Percentiles rank a stretch among this genome's conserved stretches.
Evolutionary conservation across 2,329 filamentous ascomycete species (phyloP).

Genomic region (Rachicladosporium sp.): DNA sequence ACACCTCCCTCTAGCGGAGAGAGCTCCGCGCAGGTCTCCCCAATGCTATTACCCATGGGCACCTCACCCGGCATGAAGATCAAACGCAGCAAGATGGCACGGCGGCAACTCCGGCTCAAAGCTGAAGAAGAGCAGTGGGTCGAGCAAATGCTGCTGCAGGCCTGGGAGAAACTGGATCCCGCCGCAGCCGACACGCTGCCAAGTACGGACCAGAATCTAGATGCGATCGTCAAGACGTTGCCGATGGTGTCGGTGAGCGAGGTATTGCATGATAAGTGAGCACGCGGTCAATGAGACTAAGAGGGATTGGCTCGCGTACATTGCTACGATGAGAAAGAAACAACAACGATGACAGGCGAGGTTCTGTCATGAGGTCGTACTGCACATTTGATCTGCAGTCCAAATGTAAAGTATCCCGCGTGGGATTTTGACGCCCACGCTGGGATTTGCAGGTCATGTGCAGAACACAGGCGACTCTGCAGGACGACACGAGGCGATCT

Average conservation of each 20-base stretch:
- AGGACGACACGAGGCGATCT: too few species aligned
- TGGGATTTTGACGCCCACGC: too few species aligned
- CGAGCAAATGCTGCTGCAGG: slow-evolving; percentile 25
- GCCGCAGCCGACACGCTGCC: slow-evolving; percentile 10
- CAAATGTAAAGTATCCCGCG: too few species aligned
- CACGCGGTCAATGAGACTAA: neutral
- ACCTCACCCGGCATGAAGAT: slow-evolving; percentile 21
- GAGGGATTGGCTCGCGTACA: too few species aligned
- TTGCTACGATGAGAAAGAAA: too few species aligned
- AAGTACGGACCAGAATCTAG: slow-evolving; percentile 11
- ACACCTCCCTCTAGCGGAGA: slow-evolving; percentile 1
- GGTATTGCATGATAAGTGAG: slow-evolving; percentile 9
- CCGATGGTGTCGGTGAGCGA: slow-evolving; percentile 12
- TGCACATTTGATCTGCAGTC: too few species aligned
- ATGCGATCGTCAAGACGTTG: slow-evolving; percentile 12
- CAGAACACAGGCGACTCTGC: too few species aligned
- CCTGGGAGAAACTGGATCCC: slow-evolving; percentile 25
- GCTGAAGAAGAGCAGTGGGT: slow-evolving; percentile 32
- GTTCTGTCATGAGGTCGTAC: too few species aligned
- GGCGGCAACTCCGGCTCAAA: slow-evolving; percentile 32
- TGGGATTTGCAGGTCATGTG: too few species aligned
- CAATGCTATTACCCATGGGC: slow-evolving; percentile 15
- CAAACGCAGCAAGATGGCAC: slow-evolving; percentile 32
- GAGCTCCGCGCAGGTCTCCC: slow-evolving; percentile 4
- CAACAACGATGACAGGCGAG: too few species aligned